Evolutionary conservation across 495 filamentous ascomycete genomes (phyloP).

Genomic region (Penicillium macrosclerotiorum): DNA sequence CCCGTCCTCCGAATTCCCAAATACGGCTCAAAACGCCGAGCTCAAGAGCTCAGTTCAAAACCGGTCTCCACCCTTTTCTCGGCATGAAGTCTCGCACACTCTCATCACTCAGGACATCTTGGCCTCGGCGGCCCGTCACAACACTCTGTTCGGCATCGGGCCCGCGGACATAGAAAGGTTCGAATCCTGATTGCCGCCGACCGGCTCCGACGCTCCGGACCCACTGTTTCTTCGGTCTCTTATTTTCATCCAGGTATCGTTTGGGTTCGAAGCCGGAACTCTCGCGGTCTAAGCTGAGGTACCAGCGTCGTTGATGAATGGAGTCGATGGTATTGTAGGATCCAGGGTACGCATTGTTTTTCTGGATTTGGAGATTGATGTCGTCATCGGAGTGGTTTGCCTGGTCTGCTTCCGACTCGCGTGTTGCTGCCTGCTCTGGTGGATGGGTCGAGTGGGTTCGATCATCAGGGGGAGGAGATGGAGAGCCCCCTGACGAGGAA

Average conservation of each 20-base stretch:
- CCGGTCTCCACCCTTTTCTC: constrained; percentile 56
- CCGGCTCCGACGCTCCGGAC: constrained; percentile 5
- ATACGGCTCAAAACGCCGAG: background rate
- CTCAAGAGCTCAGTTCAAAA: constrained; percentile 41
- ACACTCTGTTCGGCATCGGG: constrained; percentile 58
- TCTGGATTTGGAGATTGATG: constrained; percentile 49
- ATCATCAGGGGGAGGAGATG: constrained; percentile 1
- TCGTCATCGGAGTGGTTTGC: constrained; percentile 17
- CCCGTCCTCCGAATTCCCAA: background rate
- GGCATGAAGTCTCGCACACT: constrained; percentile 52
- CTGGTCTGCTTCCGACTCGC: background rate
- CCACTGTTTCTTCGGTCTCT: constrained; percentile 22
- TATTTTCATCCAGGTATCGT: background rate
- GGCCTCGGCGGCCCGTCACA: constrained; percentile 56
- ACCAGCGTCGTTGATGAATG: constrained; percentile 64
- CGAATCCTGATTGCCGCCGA: constrained; percentile 33
- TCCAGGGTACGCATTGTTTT: constrained; percentile 62
- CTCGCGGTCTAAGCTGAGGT: constrained; percentile 52
- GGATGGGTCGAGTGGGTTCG: background rate
- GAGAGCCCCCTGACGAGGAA: constrained; percentile 18
- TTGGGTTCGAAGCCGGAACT: constrained; percentile 51
- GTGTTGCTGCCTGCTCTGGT: background rate
- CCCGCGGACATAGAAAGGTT: constrained; percentile 59
- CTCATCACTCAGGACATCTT: constrained; percentile 58
- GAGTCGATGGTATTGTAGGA: constrained; percentile 61